Base-by-base conservation (phyloP, 2,329 filamentous ascomycete genomes). In the Penicillium janthinellum region DNA sequence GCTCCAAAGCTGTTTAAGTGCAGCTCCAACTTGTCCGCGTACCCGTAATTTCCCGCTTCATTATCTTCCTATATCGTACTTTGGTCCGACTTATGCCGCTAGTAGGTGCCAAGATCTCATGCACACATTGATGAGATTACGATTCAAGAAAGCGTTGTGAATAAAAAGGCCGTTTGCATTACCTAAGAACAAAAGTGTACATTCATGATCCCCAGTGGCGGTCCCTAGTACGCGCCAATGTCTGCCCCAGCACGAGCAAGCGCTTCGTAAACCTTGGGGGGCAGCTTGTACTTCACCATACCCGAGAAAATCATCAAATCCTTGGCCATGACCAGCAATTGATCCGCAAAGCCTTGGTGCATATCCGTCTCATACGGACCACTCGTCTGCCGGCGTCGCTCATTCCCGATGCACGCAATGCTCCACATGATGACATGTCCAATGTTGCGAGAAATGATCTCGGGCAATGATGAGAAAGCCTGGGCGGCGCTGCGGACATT, bases 281-380 rank as follows among this genome's bases (percentile, higher is more conserved):
- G 91, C 79, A 98, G 85, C 71, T 95, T 88, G 78, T 96, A 98
- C 72, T 91, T 88, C 72, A 98, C 87, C 83, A 96, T 87, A 58
- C 92, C 94, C 15, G 92, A 94, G 81, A 96, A 98, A 14, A 95
- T 90, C 81, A 95, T 96, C 70, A 97, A 78, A 77, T 98, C 94
- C 75, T 92, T 88, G 41, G 91, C 92, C 80, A 90, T 91, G 75
- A 90, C 86, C 78, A 90, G 86, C 71, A 96, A 81, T 70, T 89
- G 83, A 59, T 89, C 87, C 54, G 89, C 87, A 77, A 92, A 65
- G 17, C 71, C 71, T 58, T 77, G 74, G 49, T 76, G 72, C 59
- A 77, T 77, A 54, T 78, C 76, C 58, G 76, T 79, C 67, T 89
- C 92, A 75, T 90, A 97, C 68, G 89, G 85, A 31, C 88, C 88